Evolutionary conservation across 768 basidiomycete genomes (phyloP), one percentile per base, ranked within the genome.

Genomic region (Boletus subparvulus): DNA sequence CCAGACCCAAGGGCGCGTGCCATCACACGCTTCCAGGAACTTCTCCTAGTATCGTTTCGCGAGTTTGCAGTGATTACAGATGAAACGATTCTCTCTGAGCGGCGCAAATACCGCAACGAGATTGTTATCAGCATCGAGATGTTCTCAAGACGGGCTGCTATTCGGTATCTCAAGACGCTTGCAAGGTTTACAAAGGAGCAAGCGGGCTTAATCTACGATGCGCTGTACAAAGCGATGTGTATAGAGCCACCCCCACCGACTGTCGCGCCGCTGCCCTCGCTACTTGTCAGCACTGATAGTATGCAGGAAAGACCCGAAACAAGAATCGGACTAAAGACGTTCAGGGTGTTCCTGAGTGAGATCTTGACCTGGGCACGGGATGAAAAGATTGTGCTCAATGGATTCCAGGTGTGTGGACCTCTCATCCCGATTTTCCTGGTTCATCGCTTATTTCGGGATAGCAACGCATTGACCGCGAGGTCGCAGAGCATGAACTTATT

Each of bases 61-160:
- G 97, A 99, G 69, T 98, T 99, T 70, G 89, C 92, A 5, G 82
- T 94, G 59, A 97, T 99, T 71, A 94, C 94, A 0, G 96, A 98
- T 64, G 97, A 98, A 11, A 89, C 90, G 17, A 98, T 99, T 64
- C 82, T 83, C 16, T 79, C 83, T 13, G 97, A 99, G 72, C 86
- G 97, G 24, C 83, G 83, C 59, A 83, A 87, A 47, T 93, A 90
- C 77, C 83, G 96, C 47, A 83, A 85, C 35, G 94, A 98, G 66
- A 90, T 99, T 58, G 85, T 97, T 39, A 85, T 92, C 67, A 91
- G 85, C 64, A 94, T 99, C 60, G 97, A 99, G 75, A 84, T 83
- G 4, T 99, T 98, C 74, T 87, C 94, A 17, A 98, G 94, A 70
- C 87, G 97, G 10, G 84, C 93, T 0, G 90, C 95, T 0, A 75